These are phyloP conservation scores for Suillus alpinus DNA, from an alignment of 768 basidiomycete genomes.

Conservation along the genomic window DNA sequence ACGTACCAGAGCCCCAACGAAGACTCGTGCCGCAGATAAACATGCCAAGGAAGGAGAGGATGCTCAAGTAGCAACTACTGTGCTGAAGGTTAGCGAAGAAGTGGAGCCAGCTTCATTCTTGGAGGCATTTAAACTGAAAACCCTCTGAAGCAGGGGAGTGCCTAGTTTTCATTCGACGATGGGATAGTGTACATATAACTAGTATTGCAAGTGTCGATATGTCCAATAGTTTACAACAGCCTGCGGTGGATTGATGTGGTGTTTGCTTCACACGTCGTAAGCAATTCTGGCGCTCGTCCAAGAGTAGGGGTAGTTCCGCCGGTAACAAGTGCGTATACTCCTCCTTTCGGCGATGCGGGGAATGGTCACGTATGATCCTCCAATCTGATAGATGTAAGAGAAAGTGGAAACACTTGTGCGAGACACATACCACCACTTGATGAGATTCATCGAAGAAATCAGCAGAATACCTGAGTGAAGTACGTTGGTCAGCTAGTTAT, in stretches of 20 bases:
- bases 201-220: neutral
- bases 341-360: slow-evolving; percentile 77
- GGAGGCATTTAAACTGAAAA: neutral
- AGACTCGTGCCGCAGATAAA: slow-evolving; percentile 44
- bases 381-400: slow-evolving; percentile 51
- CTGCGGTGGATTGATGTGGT: too few relatives aligned
- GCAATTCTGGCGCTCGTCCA: slow-evolving; percentile 78
- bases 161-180: neutral
- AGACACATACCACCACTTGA: slow-evolving; percentile 78
- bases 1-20: slow-evolving; percentile 46
- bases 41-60: slow-evolving; percentile 16
- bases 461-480: slow-evolving; percentile 56
- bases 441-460: slow-evolving; percentile 93
- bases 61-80: slow-evolving; percentile 16
- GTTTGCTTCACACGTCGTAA: slow-evolving; percentile 41
- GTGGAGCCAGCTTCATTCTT: slow-evolving; percentile 49
- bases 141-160: neutral
- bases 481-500: neutral
- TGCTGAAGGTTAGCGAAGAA: slow-evolving; percentile 34
- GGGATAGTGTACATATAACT: neutral
- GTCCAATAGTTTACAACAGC: neutral
- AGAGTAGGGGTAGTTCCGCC: slow-evolving; percentile 85
- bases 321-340: slow-evolving; percentile 87
- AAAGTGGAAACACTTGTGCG: neutral
- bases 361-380: slow-evolving; percentile 85